Base-by-base conservation (phyloP, 2,329 filamentous ascomycete genomes). In the Pseudogymnoascus pannorum region DNA sequence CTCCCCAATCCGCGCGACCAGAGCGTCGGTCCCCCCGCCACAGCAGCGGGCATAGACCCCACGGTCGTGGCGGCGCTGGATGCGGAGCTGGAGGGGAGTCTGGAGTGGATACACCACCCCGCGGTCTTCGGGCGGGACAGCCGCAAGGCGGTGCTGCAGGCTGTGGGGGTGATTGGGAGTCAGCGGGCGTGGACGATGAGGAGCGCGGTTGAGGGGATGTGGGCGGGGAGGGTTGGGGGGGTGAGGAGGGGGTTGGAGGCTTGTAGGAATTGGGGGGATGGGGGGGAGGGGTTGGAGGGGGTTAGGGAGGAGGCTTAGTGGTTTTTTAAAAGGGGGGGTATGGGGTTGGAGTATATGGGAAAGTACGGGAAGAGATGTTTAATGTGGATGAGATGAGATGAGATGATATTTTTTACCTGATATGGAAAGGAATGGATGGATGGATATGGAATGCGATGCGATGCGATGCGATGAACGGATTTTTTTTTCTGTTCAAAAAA, bases 51-150 rank as follows among this genome's bases (percentile, higher is more conserved):
- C n/a, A 93, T 99, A 61, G 94, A 99, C 70, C 76, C 84, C 5
- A 81, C 80, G 35, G 94, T 90, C 0, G 93, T 97, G 69, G 80
- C 85, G 22, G 92, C 94, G 2, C 84, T 99, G 16, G 94, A 99
- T 72, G 85, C 89, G 1, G 94, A 99, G 74, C 83, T 99, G 33
- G 91, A 96, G 72, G 85, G 89, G 33, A 91, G 89, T 58, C 78
- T 99, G 14, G 94, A 99, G 75, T 99, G 94, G 94, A 97, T 99
- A 74, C 92, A 89, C 72, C 94, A 99, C 71, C 94, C 94, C 1
- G 92, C 92, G 1, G 91, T 97, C 2, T 99, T 99, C 72, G 88
- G 89, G 7, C 86, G 94, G 36, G 94, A 99, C 73, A 94, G 90
- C 62, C 87, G 94, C 69, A 99, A 99, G 78, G 91, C 93, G 4